Conservation (phyloP, 352 stramenopile species). For the Hyaloperonospora brassicae region DNA sequence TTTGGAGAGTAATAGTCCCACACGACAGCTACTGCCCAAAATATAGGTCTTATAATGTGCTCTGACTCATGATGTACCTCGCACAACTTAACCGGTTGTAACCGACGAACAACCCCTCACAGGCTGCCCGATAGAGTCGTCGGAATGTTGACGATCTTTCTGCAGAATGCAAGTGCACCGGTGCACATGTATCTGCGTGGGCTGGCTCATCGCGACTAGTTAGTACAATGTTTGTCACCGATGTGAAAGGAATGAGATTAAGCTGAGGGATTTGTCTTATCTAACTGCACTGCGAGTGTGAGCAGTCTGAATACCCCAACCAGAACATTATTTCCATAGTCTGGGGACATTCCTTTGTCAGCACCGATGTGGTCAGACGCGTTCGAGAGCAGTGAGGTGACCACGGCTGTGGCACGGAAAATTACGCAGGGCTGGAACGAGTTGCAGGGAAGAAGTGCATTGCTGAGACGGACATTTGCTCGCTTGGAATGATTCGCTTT, state of each 20-base stretch:
- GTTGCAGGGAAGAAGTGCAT: slow-evolving; percentile 88
- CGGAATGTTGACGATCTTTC: slow-evolving; percentile 82
- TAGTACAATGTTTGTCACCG: slow-evolving; percentile 88
- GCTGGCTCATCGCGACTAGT: slow-evolving; percentile 87
- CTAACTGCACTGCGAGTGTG: slow-evolving; percentile 71
- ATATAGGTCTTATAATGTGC: too few species aligned
- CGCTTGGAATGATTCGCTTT: slow-evolving; percentile 88
- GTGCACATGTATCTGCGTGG: slow-evolving; percentile 86
- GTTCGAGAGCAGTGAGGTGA: slow-evolving; percentile 77
- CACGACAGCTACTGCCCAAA: too few species aligned
- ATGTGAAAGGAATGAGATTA: slow-evolving; percentile 82
- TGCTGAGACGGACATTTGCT: slow-evolving; percentile 88
- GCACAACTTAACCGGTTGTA: too few species aligned
- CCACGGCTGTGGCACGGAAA: slow-evolving; percentile 84
- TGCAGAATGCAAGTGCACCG: slow-evolving; percentile 83
- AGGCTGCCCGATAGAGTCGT: slow-evolving; percentile 60
- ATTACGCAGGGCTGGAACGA: slow-evolving; percentile 87
- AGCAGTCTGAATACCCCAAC: slow-evolving; percentile 50
- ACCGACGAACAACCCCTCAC: slow-evolving; percentile 1
- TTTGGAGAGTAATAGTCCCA: too few species aligned
- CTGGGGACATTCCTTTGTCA: slow-evolving; percentile 29
- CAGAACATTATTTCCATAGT: slow-evolving; percentile 11
- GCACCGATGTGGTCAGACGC: slow-evolving; percentile 62
- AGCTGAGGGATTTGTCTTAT: slow-evolving; percentile 88
- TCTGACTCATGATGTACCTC: too few species aligned